Evolutionary conservation across 371 early-diverging fungal species (phyloP), one percentile per base, ranked within the genome.

Genomic region (Rhizopus arrhizus): DNA sequence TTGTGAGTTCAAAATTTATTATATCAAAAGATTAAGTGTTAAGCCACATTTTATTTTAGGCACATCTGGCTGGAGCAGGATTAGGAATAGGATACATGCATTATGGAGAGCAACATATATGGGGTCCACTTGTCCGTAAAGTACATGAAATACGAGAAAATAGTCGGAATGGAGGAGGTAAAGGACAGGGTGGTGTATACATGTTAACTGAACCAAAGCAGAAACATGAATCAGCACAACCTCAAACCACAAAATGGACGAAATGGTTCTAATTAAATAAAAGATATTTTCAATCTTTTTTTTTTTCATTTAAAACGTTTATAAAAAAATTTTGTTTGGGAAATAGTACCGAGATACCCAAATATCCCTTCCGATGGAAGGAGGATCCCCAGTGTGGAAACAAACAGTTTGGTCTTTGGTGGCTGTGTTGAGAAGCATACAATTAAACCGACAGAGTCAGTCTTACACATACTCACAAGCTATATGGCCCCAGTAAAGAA

Each of bases 61-160:
- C 88, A 16, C 88, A 88, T 63, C 70, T 88, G 67, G 80, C 85
- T n/a, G 88, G 88, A 36, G 81, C 85, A n/a, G 45, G 72, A 5
- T 61, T 80, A 49, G 88, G 86, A 10, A 38, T 86, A 29, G 66
- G 65, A 0, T 86, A 86, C 49, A 66, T 73, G 56, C 59, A 76
- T 38, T 81, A 76, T 53, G 88, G 88, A 6, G 66, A 73, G 29
- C 63, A 74, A 31, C 45, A 69, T 33, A 61, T 86, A 12, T 86
- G 87, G 87, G 51, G 57, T 12, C 81, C 81, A 0, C 54, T 80
- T n/a, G 58, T 75, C 12, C 58, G 63, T 32, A 73, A 77, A 33
- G 64, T 74, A 13, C 68, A 70, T 52, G 46, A 66, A 42, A 36
- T 63, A 12, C 59, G 68, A 8, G 56, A 59, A 35, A 58, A 46